Conservation (phyloP, 1,284 basidiomycete genomes). For the Ganoderma sinense region DNA sequence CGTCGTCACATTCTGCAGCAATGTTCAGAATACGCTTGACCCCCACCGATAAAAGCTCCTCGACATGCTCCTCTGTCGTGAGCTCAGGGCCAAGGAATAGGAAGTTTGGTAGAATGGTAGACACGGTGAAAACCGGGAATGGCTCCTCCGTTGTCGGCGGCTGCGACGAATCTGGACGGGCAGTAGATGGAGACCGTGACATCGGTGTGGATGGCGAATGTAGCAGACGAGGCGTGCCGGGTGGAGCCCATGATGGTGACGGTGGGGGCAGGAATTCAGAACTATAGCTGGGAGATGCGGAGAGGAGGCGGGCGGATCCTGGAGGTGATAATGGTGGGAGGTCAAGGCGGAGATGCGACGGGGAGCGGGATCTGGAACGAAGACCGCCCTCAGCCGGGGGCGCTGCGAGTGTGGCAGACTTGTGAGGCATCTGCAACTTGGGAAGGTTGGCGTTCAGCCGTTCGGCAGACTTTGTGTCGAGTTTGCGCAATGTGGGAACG, state of each 20-base stretch:
- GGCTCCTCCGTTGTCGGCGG: constrained; percentile 64
- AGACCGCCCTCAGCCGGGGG: constrained; percentile 45
- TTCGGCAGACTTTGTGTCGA: constrained; percentile 67
- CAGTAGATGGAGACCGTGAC: constrained; percentile 62
- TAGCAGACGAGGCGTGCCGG: constrained; percentile 32
- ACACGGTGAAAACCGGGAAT: constrained; percentile 75
- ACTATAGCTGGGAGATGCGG: constrained; percentile 22
- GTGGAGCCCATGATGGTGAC: constrained; percentile 38
- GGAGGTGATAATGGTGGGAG: constrained; percentile 66
- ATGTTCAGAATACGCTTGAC: constrained; percentile 92
- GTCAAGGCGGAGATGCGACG: constrained; percentile 66
- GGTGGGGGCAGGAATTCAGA: constrained; percentile 41
- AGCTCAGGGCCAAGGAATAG: constrained; percentile 92
- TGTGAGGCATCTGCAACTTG: constrained; percentile 64
- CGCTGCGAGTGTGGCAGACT: constrained; percentile 63
- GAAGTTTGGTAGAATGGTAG: constrained; percentile 90
- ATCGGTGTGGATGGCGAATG: constrained; percentile 43
- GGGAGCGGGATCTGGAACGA: constrained; percentile 56
- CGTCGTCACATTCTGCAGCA: constrained; percentile 89
- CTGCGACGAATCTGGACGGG: constrained; percentile 59
- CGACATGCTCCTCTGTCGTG: constrained; percentile 76
- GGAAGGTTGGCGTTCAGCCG: constrained; percentile 54
- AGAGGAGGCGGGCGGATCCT: constrained; percentile 49
- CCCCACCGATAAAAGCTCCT: constrained; percentile 76
- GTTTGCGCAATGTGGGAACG: constrained; percentile 62